phyloP scores from a whole-genome alignment of 2,329 filamentous ascomycete genomes.

The Xylogone sp. region DNA sequence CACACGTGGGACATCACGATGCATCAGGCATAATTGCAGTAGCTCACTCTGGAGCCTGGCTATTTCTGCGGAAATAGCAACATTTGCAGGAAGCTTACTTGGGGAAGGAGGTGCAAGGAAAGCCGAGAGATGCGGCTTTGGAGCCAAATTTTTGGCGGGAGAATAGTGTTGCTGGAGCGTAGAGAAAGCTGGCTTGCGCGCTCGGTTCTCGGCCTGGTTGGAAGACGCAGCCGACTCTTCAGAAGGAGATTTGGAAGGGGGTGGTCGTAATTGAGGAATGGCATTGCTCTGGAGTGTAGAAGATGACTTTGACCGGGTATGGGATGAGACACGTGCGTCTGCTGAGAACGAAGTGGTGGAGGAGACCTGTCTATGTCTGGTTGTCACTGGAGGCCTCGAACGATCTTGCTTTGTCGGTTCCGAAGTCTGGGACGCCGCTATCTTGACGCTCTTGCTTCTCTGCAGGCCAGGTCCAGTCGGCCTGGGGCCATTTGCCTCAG shows the following conservation, averaged over 20 bases:
- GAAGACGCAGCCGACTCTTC: conserved; percentile 7
- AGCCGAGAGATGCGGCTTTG: conserved; percentile 58
- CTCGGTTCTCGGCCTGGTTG: conserved; percentile 12
- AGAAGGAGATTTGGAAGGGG: conserved; percentile 7
- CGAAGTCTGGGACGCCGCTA: conserved; percentile 7
- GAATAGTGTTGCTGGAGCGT: conserved; percentile 66
- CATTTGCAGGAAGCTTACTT: conserved; percentile 56
- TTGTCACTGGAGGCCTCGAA: conserved; percentile 19
- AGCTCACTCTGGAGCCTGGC: conserved; percentile 59
- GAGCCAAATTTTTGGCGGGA: conserved; percentile 55
- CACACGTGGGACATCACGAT: conserved; percentile 46
- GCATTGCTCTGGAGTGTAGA: conserved; percentile 16
- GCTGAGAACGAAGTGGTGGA: conserved; percentile 16
- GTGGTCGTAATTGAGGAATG: conserved; percentile 15
- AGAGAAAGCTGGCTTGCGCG: conserved; percentile 40
- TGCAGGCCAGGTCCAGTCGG: conserved; percentile 13
- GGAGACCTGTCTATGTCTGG: conserved; percentile 21
- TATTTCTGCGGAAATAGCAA: conserved; percentile 55
- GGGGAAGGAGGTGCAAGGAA: conserved; percentile 58
- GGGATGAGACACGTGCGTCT: conserved; percentile 6
- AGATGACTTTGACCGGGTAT: conserved; percentile 24
- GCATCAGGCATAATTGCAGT: conserved; percentile 61
- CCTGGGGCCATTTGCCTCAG: conserved; percentile 15
- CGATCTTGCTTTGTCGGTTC: conserved; percentile 23
- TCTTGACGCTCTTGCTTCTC: conserved; percentile 13